phyloP scores from a whole-genome alignment of 345 rosid genomes.

The Murraya koenigii region DNA sequence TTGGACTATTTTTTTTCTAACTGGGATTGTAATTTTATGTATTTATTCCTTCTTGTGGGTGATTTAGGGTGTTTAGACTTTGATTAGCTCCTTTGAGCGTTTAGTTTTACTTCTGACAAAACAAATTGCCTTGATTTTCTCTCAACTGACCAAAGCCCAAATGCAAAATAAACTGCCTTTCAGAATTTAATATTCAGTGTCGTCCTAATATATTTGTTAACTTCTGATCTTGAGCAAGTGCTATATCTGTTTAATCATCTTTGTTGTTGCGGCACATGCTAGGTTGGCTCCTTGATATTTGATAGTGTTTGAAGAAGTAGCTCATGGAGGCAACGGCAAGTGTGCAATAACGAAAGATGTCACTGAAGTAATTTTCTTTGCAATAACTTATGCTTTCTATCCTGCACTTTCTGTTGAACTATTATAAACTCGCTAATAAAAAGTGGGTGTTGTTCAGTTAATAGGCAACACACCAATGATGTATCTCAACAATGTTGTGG shows the following conservation, averaged over 20 bases:
- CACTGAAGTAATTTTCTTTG: conserved; percentile 40
- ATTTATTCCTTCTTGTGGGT: not conserved
- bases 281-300: not conserved
- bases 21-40: not conserved
- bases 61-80: not conserved
- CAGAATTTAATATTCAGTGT: not conserved
- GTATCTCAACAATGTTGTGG: conserved; percentile 51
- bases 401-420: not conserved
- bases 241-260: not conserved
- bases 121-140: not conserved
- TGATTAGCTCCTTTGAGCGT: not conserved
- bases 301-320: not conserved
- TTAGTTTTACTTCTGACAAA: not conserved
- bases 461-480: conserved; percentile 68
- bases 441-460: conserved; percentile 30
- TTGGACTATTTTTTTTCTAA: not conserved
- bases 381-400: not conserved
- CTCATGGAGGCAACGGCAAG: conserved; percentile 29
- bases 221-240: no score
- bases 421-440: not conserved
- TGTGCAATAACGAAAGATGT: conserved; percentile 49
- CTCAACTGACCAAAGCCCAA: not conserved
- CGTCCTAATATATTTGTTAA: no score
- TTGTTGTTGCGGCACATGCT: not conserved
- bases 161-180: not conserved